phyloP scores from a whole-genome alignment of 805 yeast species.

The Metschnikowia orientalis region DNA sequence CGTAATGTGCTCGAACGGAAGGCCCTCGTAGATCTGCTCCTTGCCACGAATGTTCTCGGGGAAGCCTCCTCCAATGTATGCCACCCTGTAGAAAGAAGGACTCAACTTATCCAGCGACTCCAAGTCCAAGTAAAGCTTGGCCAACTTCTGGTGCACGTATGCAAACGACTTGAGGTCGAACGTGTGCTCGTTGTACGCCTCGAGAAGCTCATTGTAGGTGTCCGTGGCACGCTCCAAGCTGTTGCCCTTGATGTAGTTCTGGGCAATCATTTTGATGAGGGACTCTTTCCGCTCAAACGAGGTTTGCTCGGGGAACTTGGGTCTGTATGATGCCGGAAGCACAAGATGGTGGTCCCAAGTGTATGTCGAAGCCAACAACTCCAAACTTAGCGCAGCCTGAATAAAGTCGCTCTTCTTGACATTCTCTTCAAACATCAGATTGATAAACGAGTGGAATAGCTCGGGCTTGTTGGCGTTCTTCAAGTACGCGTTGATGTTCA shows the following conservation, averaged over 20 bases:
- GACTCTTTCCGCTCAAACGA: slow-evolving; percentile 78
- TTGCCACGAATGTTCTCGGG: slow-evolving; percentile 72
- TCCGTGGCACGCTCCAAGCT: slow-evolving; percentile 78
- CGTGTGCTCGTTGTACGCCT: slow-evolving; percentile 66
- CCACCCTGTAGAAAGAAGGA: slow-evolving; percentile 74
- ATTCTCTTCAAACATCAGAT: slow-evolving; percentile 66
- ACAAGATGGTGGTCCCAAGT: slow-evolving; percentile 61
- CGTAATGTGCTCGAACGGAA: slow-evolving; percentile 81
- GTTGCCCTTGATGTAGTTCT: slow-evolving; percentile 63
- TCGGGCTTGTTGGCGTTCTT: slow-evolving; percentile 77
- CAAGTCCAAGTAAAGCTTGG: slow-evolving; percentile 61
- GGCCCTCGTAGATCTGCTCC: slow-evolving; percentile 78
- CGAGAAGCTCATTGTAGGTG: slow-evolving; percentile 69
- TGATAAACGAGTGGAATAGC: slow-evolving; percentile 71
- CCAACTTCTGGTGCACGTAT: slow-evolving; percentile 61
- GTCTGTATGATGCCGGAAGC: slow-evolving; percentile 55
- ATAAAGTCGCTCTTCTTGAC: slow-evolving; percentile 56
- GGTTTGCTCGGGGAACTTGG: slow-evolving; percentile 74
- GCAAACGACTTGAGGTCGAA: slow-evolving; percentile 76
- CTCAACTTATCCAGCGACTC: slow-evolving; percentile 67
- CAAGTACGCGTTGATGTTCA: slow-evolving; percentile 71
- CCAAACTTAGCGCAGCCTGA: slow-evolving; percentile 81
- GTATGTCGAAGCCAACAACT: slow-evolving; percentile 70
- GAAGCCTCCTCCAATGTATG: slow-evolving; percentile 81
- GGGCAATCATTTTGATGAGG: slow-evolving; percentile 64